Evolutionary conservation across 1,284 basidiomycete species (phyloP), one percentile per base, ranked within the genome.

Genomic region (Ceratorhiza oryzae-sativae): DNA sequence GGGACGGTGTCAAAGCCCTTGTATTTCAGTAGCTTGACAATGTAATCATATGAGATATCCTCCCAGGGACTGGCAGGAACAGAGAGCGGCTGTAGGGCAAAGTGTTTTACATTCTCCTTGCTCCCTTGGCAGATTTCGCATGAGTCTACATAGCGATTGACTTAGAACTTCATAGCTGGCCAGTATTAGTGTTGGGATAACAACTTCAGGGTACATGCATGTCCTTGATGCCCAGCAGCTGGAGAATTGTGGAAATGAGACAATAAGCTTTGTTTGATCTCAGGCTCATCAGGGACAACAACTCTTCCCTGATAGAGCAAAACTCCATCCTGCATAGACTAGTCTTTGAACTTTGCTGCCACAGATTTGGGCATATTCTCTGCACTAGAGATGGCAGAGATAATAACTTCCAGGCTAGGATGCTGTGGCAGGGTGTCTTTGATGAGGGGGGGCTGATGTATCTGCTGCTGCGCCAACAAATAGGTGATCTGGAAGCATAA

Each of bases 191-290:
- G 18, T 1, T 34, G 10, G 13, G 60, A 9, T 12, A 72, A 4
- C 61, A 62, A 20, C 25, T 72, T 72, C 1, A 71, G n/a, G 0
- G 79, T 81, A 59, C 77, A 79, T 9, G 60, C 56, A 20, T 71
- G 62, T 1, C 81, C 80, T 1, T 73, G 77, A 72, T 82, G 80
- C 10, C 81, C 67, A 2, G 46, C 45, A 5, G 45, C 53, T 18
- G 36, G 65, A 8, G 56, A 48, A 46, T 73, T 45, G 48, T 71
- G 67, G 58, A 61, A 60, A 4, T 51, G 36, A 27, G 58, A 23
- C 13, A 71, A 9, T 12, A 73, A 32, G n/a, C 45, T 41, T 32
- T 41, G 41, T 18, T 48, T 71, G 9, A 71, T 27, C 27, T 58
- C 45, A 30, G 46, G 27, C 12, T 71, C 49, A 27, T 71, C 45